Evolutionary conservation across 371 early-diverging fungal species (phyloP).

Genomic region (Mucor velutinosus): DNA sequence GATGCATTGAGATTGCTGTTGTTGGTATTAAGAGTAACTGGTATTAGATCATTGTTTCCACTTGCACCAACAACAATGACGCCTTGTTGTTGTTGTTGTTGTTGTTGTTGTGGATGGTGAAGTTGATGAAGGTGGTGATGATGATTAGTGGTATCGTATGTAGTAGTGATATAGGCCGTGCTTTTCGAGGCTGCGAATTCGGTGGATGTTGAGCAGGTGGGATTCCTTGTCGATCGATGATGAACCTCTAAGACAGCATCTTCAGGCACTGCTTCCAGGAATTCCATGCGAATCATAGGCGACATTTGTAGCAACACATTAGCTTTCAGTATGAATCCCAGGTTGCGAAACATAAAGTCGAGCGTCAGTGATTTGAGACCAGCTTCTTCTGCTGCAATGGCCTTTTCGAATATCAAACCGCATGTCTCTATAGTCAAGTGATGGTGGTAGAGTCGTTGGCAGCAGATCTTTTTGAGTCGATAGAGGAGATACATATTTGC

Average conservation of each 20-base stretch:
- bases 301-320: constrained; percentile 54
- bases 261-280: constrained; percentile 47
- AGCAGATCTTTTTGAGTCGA: constrained; percentile 64
- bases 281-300: constrained; percentile 31
- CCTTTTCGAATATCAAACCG: constrained; percentile 61
- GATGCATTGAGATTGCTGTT: constrained; percentile 2
- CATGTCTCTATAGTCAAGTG: constrained; percentile 57
- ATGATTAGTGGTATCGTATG: not conserved
- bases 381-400: constrained; percentile 55
- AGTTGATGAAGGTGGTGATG: constrained; percentile 9
- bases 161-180: not conserved
- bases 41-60: not conserved
- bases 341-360: constrained; percentile 59
- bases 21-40: not conserved
- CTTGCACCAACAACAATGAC: not conserved
- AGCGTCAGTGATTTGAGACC: constrained; percentile 56
- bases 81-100: not conserved
- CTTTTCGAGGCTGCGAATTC: constrained; percentile 10
- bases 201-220: not conserved
- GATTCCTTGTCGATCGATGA: constrained; percentile 1
- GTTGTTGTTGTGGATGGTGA: constrained; percentile 6
- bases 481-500: constrained; percentile 67
- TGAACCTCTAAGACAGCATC: constrained; percentile 46
- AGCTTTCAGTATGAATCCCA: constrained; percentile 57
- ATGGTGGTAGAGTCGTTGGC: constrained; percentile 49